Evolutionary conservation across 2,329 filamentous ascomycete species (phyloP), one percentile per base, ranked within the genome.

Genomic region (Talaromyces amestolkiae): DNA sequence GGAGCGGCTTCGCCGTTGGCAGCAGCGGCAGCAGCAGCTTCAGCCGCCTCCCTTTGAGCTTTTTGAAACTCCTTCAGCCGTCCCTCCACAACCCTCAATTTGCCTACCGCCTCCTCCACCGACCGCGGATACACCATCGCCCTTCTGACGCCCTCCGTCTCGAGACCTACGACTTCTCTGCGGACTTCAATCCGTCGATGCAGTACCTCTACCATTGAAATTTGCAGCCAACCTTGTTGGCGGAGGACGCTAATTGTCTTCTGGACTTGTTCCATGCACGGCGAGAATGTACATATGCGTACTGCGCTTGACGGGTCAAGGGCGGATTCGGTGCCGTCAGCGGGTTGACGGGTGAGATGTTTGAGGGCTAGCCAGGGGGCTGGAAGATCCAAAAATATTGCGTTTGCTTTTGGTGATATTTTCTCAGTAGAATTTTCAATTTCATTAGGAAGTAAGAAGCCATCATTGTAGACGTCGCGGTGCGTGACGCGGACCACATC

Each of bases 231-330:
- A 62, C 92, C 92, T 7, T 93, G 81, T 43, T 88, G 86, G 63
- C 94, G 89, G 77, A 99, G 85, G 13, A 87, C 86, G 11, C 91
- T 89, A 63, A 97, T 89, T 0, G 95, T 98, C 64, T 89, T 87
- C 62, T 91, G 92, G 24, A 96, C 94, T 80, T 99, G 95, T 79
- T 99, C 95, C 69, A 99, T 96, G 78, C 95, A 99, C 0, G 95
- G 95, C 1, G 91, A 96, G 80, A 99, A 99, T 0, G 93, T 96
- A 81, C 95, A 99, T 63, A 99, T 85, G 73, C 95, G 85, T 1
- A 89, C 87, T 5, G 90, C 85, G 49, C 86, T 84, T n/a, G 84
- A 83, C 0, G 91, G 88, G 70, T 95, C 89, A 11, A 98, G 83
- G 0, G 86, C 83, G 0, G 85, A 84, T 62, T 74, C 70, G 0